These are phyloP conservation scores for Trichomonas gallinae DNA, from an alignment of 208 protist genomes.

Conservation along the genomic window DNA sequence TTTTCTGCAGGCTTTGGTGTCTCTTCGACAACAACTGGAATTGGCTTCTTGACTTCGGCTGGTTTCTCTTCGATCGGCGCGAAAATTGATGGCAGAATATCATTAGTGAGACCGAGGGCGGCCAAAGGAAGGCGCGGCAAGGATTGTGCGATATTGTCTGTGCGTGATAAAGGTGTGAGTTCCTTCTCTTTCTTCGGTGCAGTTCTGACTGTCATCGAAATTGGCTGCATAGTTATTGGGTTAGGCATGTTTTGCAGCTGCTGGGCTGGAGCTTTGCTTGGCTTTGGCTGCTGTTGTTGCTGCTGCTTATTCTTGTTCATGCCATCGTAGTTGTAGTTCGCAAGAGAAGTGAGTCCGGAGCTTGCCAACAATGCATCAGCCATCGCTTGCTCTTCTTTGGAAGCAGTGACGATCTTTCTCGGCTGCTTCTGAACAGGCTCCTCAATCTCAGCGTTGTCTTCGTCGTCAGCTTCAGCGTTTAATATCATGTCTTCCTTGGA, in stretches of 20 bases:
- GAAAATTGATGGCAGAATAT: neutral
- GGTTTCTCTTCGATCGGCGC: neutral
- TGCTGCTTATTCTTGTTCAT: neutral
- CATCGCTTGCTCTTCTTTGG: neutral
- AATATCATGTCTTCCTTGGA: neutral
- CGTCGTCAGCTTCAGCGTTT: neutral
- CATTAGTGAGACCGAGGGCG: neutral
- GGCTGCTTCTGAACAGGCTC: neutral
- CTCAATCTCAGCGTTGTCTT: neutral
- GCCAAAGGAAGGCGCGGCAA: neutral
- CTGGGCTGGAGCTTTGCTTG: neutral
- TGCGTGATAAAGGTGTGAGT: neutral
- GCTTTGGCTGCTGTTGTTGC: neutral
- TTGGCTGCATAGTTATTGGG: neutral
- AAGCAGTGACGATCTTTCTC: neutral
- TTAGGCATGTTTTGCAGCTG: neutral
- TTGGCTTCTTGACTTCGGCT: neutral
- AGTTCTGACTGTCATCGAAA: neutral
- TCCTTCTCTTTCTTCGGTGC: neutral
- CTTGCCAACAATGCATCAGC: neutral
- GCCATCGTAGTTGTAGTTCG: neutral
- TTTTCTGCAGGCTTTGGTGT: neutral
- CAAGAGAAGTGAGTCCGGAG: neutral
- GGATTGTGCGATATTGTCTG: neutral
- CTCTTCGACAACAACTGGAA: no score